Evolutionary conservation across 129 eudicot species (phyloP), one percentile per base, ranked within the genome.

Genomic region (Helianthus tuberosus): DNA sequence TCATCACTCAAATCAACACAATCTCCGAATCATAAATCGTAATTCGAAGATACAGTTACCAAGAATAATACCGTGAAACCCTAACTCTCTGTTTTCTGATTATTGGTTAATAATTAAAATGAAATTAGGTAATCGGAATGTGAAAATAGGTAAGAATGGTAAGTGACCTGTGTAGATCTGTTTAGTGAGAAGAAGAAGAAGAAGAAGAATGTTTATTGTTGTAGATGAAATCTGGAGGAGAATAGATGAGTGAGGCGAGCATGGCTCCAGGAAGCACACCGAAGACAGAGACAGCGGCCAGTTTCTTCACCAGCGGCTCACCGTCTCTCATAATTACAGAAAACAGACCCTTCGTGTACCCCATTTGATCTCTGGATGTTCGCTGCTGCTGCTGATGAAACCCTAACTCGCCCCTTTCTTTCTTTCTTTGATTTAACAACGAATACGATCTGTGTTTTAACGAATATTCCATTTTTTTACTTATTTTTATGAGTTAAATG

Each of bases 231-330:
- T 81, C 81, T 23, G 85, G 85, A 10, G 81, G 85, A 6, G 85
- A 81, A 23, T 76, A 81, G 25, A 81, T 36, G 11, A 81, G 77
- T 13, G 85, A 75, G 14, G 81, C 77, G 65, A 66, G 4, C 85
- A 81, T 81, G 59, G 85, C 85, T 39, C 64, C 85, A 8, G 85
- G 85, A 5, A 81, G 74, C 35, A 75, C 81, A 0, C 80, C 68
- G 77, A 61, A 75, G 41, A 75, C 77, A 1, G 85, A 81, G 0
- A 81, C 73, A 16, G 74, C 80, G 3, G 85, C 74, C 64, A 81
- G 3, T 66, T 81, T 75, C 59, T 75, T 81, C 8, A 75, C 81
- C 39, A 75, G 11, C 1, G 85, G 85, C 58, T 81, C 80, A 2
- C 85, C 85, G 46, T 72, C 77, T 46, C 83, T 46, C 9, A 6